A percentile compares a stretch with the other conserved stretches of the same genome.
phyloP scores from a whole-genome alignment of 2,329 filamentous ascomycete genomes.

The Eurotiales sp. region DNA sequence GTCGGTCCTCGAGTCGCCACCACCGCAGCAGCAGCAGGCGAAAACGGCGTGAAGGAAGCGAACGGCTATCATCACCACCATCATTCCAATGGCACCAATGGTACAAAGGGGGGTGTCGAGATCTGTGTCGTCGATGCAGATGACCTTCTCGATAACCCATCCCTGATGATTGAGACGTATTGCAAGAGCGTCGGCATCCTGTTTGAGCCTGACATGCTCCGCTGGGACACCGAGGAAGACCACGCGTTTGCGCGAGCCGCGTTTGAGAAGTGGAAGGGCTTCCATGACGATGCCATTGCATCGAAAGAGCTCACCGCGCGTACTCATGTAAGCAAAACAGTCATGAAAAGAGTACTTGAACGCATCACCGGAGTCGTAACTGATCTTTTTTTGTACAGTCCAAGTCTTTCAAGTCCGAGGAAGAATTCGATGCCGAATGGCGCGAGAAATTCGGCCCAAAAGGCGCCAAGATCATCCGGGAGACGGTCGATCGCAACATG shows the following conservation, averaged over 20 bases:
- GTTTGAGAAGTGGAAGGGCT: constrained; percentile 97
- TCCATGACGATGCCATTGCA: constrained; percentile 90
- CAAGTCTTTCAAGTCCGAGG: constrained; percentile 44
- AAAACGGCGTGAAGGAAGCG: constrained; percentile 24
- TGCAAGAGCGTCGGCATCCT: constrained; percentile 77
- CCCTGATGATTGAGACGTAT: constrained; percentile 70
- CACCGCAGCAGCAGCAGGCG: background rate
- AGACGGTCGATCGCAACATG: constrained; percentile 58
- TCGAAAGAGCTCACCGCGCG: constrained; percentile 70
- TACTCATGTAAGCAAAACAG: constrained; percentile 43
- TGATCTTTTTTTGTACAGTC: constrained; percentile 19
- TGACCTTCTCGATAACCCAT: constrained; percentile 82
- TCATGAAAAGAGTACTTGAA: too few species aligned
- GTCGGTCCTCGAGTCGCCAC: constrained; percentile 65
- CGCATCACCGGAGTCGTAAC: background rate
- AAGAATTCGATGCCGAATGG: constrained; percentile 58
- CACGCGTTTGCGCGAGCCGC: constrained; percentile 64
- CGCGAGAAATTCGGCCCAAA: constrained; percentile 58
- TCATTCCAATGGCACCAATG: too few species aligned
- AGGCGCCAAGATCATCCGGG: constrained; percentile 55
- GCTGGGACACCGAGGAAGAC: constrained; percentile 74
- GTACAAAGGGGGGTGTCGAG: constrained; percentile 43
- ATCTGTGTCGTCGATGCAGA: constrained; percentile 92
- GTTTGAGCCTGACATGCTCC: constrained; percentile 73
- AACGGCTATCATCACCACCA: constrained; percentile 20